These are phyloP conservation scores for Aspergillus ruber DNA, from an alignment of 2,329 filamentous ascomycete species.

Conservation along the genomic window DNA sequence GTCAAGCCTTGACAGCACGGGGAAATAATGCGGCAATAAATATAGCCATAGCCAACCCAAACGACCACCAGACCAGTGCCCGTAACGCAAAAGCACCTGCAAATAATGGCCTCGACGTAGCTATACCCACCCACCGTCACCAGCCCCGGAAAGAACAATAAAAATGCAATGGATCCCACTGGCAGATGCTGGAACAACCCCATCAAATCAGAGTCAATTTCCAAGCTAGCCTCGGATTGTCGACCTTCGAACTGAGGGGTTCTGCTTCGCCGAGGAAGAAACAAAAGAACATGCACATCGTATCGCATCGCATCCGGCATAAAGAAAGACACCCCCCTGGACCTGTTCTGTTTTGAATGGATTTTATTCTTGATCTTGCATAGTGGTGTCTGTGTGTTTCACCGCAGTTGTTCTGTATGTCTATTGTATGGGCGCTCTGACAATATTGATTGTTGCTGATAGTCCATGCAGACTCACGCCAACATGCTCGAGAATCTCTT, in stretches of 20 bases:
- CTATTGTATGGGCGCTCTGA: neutral
- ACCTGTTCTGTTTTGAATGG: too few species aligned
- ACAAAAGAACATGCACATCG: neutral
- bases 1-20: too few species aligned
- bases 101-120: too few species aligned
- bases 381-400: neutral
- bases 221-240: neutral
- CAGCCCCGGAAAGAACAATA: neutral
- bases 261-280: neutral
- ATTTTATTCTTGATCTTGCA: too few species aligned
- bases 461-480: neutral
- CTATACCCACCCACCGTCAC: too few species aligned
- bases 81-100: too few species aligned
- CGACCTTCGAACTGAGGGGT: neutral
- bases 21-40: too few species aligned
- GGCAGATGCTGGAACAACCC: neutral
- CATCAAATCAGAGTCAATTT: neutral
- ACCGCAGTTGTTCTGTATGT: neutral
- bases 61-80: too few species aligned
- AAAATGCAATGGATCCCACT: neutral
- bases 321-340: too few species aligned
- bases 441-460: neutral
- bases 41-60: too few species aligned
- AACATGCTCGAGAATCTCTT: constrained; percentile 44
- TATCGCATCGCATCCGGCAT: neutral